Evolutionary conservation across 116 monocot genomes (phyloP).

Genomic region (Iris pallida): DNA sequence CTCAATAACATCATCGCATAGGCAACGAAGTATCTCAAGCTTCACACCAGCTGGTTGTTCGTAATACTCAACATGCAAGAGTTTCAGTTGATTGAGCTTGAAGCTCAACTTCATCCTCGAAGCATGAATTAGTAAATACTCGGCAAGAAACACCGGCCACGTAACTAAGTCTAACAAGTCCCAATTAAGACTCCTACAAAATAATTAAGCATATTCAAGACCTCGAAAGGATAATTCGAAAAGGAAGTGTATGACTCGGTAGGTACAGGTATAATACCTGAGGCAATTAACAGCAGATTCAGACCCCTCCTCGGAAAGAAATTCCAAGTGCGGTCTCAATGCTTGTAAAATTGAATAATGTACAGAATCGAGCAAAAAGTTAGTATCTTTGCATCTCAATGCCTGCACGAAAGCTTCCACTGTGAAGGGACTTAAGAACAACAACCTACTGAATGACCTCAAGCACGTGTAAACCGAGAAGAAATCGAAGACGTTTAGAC

Average conservation of each 20-base stretch:
- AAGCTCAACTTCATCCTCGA: constrained; percentile 36
- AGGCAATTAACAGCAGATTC: constrained; percentile 69
- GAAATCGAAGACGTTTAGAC: constrained; percentile 64
- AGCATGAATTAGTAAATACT: constrained; percentile 55
- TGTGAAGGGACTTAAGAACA: constrained; percentile 86
- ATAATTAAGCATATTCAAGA: constrained; percentile 1
- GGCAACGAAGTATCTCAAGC: constrained; percentile 71
- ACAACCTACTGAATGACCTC: constrained; percentile 69
- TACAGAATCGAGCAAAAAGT: constrained; percentile 75
- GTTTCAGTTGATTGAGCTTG: constrained; percentile 48
- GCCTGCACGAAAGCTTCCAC: constrained; percentile 66
- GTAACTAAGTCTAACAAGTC: constrained; percentile 67
- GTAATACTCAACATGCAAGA: constrained; percentile 71
- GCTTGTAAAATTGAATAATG: constrained; percentile 78
- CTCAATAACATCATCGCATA: constrained; percentile 92
- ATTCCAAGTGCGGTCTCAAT: constrained; percentile 67
- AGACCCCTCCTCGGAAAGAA: constrained; percentile 56
- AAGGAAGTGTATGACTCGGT: too few relatives aligned
- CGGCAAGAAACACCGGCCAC: constrained; percentile 85
- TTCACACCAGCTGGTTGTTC: constrained; percentile 63
- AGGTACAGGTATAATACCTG: constrained; percentile 41
- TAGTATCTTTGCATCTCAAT: constrained; percentile 46
- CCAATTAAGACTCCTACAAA: constrained; percentile 87
- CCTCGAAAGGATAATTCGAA: not conserved
- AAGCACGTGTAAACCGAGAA: constrained; percentile 85